Conservation (phyloP, 2,329 filamentous ascomycete genomes). For the Cordyceps fumosorosea region DNA sequence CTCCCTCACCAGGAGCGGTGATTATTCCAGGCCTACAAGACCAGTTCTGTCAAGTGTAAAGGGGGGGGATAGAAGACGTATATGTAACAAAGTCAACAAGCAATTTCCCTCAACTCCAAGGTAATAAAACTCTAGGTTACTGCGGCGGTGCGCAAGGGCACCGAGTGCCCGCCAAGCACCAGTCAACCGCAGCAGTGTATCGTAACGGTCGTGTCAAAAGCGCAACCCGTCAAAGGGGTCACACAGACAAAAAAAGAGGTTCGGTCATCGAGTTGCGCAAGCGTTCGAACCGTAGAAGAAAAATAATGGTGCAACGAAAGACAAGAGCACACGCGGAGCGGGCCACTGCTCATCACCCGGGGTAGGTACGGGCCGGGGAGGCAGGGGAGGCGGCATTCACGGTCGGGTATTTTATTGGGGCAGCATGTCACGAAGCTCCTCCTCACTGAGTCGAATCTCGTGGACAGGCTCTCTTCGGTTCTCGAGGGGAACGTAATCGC, state of each 20-base stretch:
- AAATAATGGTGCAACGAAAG: background rate
- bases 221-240: background rate
- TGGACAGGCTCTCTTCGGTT: conserved; percentile 69
- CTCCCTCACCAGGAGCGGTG: background rate
- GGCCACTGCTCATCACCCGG: background rate
- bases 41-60: conserved; percentile 12
- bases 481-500: conserved; percentile 68
- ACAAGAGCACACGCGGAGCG: background rate
- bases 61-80: background rate
- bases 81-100: background rate
- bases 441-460: conserved; percentile 71
- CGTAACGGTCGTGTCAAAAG: conserved; percentile 8
- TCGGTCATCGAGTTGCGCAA: background rate
- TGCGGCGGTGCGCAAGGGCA: background rate
- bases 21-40: conserved; percentile 6
- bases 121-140: conserved; percentile 1
- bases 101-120: conserved; percentile 4
- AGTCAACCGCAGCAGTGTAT: conserved; percentile 1
- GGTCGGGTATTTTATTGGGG: conserved; percentile 41
- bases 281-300: background rate
- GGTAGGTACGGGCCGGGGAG: background rate
- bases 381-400: background rate
- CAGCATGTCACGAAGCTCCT: conserved; percentile 64
- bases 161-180: background rate
- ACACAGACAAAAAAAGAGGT: background rate